These are phyloP conservation scores for Bipolaris cookei DNA, from an alignment of 2,329 filamentous ascomycete species.

Conservation along the genomic window DNA sequence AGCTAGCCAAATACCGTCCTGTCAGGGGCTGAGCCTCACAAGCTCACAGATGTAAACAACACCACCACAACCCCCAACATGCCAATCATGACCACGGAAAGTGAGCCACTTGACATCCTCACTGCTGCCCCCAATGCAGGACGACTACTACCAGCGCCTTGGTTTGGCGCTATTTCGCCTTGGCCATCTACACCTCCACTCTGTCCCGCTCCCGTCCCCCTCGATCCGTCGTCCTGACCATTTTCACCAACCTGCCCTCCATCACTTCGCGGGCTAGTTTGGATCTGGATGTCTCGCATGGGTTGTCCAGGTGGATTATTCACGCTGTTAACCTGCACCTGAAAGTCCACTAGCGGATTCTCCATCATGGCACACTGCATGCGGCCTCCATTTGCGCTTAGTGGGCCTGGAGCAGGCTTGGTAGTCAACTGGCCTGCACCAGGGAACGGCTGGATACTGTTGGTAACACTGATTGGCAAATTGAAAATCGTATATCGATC, in stretches of 20 bases:
- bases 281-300: slow-evolving; percentile 35
- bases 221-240: slow-evolving; percentile 23
- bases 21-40: slow-evolving; percentile 1
- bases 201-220: not conserved
- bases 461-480: slow-evolving; percentile 71
- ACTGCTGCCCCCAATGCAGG: slow-evolving; percentile 16
- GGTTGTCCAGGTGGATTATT: slow-evolving; percentile 44
- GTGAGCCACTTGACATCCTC: slow-evolving; percentile 14
- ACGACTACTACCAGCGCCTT: not conserved
- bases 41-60: slow-evolving; percentile 18
- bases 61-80: slow-evolving; percentile 20
- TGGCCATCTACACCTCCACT: slow-evolving; percentile 11
- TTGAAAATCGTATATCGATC: slow-evolving; percentile 75
- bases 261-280: slow-evolving; percentile 32
- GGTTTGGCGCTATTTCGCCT: slow-evolving; percentile 18
- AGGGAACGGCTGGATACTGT: slow-evolving; percentile 59
- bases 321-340: slow-evolving; percentile 36
- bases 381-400: slow-evolving; percentile 44
- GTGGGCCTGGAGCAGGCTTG: slow-evolving; percentile 42
- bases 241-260: slow-evolving; percentile 38
- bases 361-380: slow-evolving; percentile 39
- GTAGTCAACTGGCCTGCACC: slow-evolving; percentile 41
- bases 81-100: slow-evolving; percentile 20
- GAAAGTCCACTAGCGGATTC: slow-evolving; percentile 38
- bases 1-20: not conserved